A percentile compares a stretch with the other conserved stretches of the same genome.
These are phyloP conservation scores for Solanum pimpinellifolium DNA, from an alignment of 257 asterid genomes.

Conservation along the genomic window DNA sequence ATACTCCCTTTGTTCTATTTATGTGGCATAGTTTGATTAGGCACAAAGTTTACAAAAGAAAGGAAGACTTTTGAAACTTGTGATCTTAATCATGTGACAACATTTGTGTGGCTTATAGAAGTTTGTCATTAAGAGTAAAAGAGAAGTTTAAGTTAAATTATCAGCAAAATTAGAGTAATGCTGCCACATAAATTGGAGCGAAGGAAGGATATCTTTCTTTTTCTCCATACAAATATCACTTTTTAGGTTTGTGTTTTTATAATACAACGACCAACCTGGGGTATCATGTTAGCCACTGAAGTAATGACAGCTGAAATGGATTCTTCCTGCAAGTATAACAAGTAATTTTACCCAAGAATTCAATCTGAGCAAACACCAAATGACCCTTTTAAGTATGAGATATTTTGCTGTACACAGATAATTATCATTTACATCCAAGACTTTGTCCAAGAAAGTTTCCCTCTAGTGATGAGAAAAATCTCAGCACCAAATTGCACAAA, in stretches of 20 bases:
- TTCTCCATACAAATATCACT: background rate
- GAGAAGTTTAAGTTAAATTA: background rate
- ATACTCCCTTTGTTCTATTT: background rate
- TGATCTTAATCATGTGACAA: background rate
- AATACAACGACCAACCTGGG: slow-evolving; percentile 62
- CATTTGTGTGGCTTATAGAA: background rate
- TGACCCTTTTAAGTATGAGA: background rate
- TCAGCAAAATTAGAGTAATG: background rate
- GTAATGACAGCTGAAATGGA: slow-evolving; percentile 87
- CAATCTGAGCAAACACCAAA: background rate
- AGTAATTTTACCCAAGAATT: background rate
- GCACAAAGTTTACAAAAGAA: background rate
- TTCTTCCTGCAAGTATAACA: slow-evolving; percentile 57
- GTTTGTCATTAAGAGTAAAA: background rate
- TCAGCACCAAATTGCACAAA: background rate
- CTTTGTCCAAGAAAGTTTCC: background rate
- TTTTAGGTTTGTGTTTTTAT: background rate
- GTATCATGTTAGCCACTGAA: slow-evolving; percentile 90
- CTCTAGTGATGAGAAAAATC: background rate
- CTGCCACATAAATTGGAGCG: background rate
- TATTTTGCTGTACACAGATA: background rate
- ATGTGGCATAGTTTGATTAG: background rate
- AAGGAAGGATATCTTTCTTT: background rate
- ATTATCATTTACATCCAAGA: background rate
- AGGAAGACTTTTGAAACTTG: background rate